Base-by-base conservation (phyloP, 2,329 filamentous ascomycete genomes). In the Neofusicoccum laricinum region DNA sequence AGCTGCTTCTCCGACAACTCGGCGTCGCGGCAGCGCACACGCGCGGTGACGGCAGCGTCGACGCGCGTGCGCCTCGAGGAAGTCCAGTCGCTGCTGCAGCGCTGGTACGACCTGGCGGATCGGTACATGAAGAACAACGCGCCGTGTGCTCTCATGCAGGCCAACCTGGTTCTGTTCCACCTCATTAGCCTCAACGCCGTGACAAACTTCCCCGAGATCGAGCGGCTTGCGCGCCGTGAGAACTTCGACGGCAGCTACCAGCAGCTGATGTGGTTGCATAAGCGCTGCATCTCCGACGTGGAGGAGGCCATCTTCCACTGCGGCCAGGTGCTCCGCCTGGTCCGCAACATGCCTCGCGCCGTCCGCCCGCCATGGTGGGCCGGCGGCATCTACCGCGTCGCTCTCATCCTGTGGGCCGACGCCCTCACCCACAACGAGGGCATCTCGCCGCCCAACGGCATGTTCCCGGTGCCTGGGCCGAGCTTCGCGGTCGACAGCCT, bases 301-400 rank as follows among this genome's bases (percentile, higher is more conserved):
- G 84, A 87, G 69, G 86, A 90, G 69, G 84, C 87, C 19, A 77
- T 89, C 57, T 87, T 87, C 73, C 89, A 91, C 72, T 87, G 85
- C 66, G 88, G 88, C 0, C 89, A 91, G 74, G 83, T 90, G 3
- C 77, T 90, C 48, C 82, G 86, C 3, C 79, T 90, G 11, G 75
- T 90, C 43, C 80, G 84, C 6, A 77, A 79, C 14, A 90, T 91
- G 84, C 82, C 85, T 2, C 77, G 78, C 34, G 83, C 86, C 55
- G 80, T 84, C 2, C 83, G 87, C 21, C 89, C 89, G 5, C 84
- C 83, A 41, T 92, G 89, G 89, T 91, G 88, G 88, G 79, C 86
- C n/a, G 85, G 83, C 1, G 88, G 88, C 2, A 78, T 91, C 45
- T 91, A 91, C 72, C 86, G 89, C n/a, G 88, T 83, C 1, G 82